Percentiles rank a stretch among this genome's conserved stretches.
phyloP scores from a whole-genome alignment of 2,329 filamentous ascomycete genomes.

The Aschersonia sp. region DNA sequence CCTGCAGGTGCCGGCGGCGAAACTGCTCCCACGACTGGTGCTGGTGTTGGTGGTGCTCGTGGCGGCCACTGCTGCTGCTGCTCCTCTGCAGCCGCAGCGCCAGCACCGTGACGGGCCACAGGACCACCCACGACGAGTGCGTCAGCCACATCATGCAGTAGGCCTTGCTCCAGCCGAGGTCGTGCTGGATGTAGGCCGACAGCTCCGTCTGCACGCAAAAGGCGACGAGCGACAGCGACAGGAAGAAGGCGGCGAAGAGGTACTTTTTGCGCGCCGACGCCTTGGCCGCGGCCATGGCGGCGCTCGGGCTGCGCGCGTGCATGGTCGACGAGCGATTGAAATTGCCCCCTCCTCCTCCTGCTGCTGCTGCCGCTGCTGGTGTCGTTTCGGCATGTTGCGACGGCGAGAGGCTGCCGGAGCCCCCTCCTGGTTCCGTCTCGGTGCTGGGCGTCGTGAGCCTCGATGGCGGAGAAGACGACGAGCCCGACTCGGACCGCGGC shows the following conservation, averaged over 20 bases:
- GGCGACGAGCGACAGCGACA: conserved; percentile 67
- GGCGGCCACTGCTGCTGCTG: too few relatives aligned
- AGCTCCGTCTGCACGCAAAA: conserved; percentile 95
- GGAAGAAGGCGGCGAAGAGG: conserved; percentile 71
- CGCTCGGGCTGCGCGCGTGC: conserved; percentile 61
- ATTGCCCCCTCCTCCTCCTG: not conserved
- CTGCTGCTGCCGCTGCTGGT: too few relatives aligned
- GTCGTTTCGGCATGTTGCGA: conserved; percentile 6
- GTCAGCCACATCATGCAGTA: conserved; percentile 99
- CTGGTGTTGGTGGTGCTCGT: too few relatives aligned
- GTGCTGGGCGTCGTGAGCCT: conserved; percentile 10
- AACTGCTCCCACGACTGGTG: conserved; percentile 63
- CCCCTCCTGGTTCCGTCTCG: conserved; percentile 9
- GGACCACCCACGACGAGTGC: conserved; percentile 80
- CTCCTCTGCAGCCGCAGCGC: conserved; percentile 69
- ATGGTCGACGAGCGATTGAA: conserved; percentile 45
- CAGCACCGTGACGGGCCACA: conserved; percentile 76
- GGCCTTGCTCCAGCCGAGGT: conserved; percentile 91
- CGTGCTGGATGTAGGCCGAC: conserved; percentile 84
- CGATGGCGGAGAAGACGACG: conserved; percentile 11
- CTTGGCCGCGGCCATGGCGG: conserved; percentile 14
- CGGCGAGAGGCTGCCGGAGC: not conserved
- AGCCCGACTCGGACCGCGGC: conserved; percentile 7
- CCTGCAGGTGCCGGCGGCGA: conserved; percentile 51
- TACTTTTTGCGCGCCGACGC: conserved; percentile 60